Evolutionary conservation across 345 rosid genomes (phyloP), one percentile per base, ranked within the genome.

Genomic region (Gossypium anomalum): DNA sequence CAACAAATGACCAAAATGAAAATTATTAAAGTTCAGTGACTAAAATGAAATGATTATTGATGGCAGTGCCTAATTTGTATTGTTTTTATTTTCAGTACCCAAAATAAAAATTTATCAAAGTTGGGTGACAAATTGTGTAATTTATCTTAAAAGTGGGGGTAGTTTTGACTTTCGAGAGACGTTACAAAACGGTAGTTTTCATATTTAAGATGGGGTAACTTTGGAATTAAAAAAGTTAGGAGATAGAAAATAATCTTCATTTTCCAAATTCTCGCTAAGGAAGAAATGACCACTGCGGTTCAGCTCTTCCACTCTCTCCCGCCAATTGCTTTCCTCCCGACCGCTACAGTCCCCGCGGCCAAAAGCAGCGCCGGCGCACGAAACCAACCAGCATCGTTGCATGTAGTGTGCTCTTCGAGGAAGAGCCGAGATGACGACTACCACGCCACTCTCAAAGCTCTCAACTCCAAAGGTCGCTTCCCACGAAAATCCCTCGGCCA

Each of bases 401-500:
- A n/a, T 20, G 68, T 85, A 63, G 77, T 83, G 7, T 85, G 88
- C 73, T 76, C 79, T 9, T 55, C 65, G 23, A 82, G 78, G 79
- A 85, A 84, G 79, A 84, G 82, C 82, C 76, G 85, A 65, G 97
- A 94, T 51, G 73, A 68, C 75, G 97, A 94, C 76, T 92, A 91
- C 85, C 89, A 89, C 84, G 85, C 93, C 76, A 94, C 96, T 22
- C 83, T 94, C 72, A 87, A 77, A 74, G 91, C 94, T 34, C 98
- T 94, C 83, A 92, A 92, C 78, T 91, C 97, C 77, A 89, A 81
- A 56, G 94, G 90, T 43, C 95, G 94, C 2, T 83, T 84, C 38
- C 97, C 97, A n/a, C 85, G 93, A 38, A 94, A 92, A 85, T 91
- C 97, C 57, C 94, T 92, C 3, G 97, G 98, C 78, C 97, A 94